Evolutionary conservation across 2,329 filamentous ascomycete species (phyloP), one percentile per base, ranked within the genome.

Genomic region (Pyrenochaeta sp.): DNA sequence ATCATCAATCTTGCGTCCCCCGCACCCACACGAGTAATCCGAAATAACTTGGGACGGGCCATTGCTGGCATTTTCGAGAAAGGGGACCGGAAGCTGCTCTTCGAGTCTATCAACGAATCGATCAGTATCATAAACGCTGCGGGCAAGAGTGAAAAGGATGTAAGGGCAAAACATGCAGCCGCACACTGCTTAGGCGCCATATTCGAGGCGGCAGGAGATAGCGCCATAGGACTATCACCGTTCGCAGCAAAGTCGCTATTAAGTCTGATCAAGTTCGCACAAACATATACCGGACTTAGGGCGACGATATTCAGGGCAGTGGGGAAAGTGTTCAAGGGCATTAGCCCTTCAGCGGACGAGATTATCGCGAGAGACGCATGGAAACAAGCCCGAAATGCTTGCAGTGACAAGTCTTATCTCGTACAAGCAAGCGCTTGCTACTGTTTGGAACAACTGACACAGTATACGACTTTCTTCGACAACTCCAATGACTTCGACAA

Each of bases 51-150:
- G 31, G 94, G 92, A 42, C 86, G 87, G 75, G 94, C 92, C 66
- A 89, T 97, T 62, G 89, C 89, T 36, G 88, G 90, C 67, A 87
- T 98, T 53, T 90, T 99, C 61, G 84, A 83, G 14, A 89, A 90
- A 60, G 95, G 95, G 11, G 94, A 97, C 77, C 85, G 94, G 60
- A 97, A 96, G 73, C 83, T 96, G 45, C 84, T 99, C 2, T 97
- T 96, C 71, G 95, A 99, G 76, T 96, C 92, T 0, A 90, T 98
- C 71, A 96, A 95, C 68, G 94, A 98, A 63, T 82, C 98, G 10
- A 82, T 93, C 9, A 81, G 79, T 10, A 87, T 96, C 50, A 74
- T 96, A 40, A 87, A 87, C 55, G 84, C 84, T 42, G 86, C 89
- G 17, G 71, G 73, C 29, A 97, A 96, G 75, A 82, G 82, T 47